These are phyloP conservation scores for Stachybotrys elegans DNA, from an alignment of 2,329 filamentous ascomycete species.

Conservation along the genomic window DNA sequence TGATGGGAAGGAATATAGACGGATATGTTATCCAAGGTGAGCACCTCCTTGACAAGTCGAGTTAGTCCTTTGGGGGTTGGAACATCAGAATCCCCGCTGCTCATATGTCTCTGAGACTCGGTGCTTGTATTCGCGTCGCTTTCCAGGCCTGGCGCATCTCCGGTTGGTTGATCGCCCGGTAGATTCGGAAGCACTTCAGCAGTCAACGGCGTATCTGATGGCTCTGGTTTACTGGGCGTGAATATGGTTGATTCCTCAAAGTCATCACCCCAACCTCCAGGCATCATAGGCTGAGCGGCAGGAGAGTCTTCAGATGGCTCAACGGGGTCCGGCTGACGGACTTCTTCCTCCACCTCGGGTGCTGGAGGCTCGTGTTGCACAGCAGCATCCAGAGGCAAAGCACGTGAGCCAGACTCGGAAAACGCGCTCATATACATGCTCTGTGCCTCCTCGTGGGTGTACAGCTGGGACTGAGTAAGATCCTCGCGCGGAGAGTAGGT, in stretches of 20 bases:
- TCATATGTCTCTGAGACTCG: too few relatives aligned
- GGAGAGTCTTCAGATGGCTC: constrained; percentile 1
- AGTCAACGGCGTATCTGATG: too few relatives aligned
- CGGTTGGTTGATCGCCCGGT: too few relatives aligned
- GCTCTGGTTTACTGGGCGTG: too few relatives aligned
- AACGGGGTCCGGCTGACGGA: constrained; percentile 1
- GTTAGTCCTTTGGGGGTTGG: constrained; percentile 49
- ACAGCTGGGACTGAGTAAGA: constrained; percentile 61
- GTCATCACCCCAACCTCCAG: constrained; percentile 46
- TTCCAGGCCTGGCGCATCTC: too few relatives aligned
- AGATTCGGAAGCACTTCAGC: too few relatives aligned
- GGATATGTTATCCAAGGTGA: constrained; percentile 45
- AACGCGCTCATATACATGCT: constrained; percentile 83
- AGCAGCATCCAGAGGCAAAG: constrained; percentile 9
- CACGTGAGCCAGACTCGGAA: constrained; percentile 34
- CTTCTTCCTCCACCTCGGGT: not conserved
- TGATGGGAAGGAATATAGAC: constrained; percentile 50
- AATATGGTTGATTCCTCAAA: constrained; percentile 14
- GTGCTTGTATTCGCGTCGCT: too few relatives aligned
- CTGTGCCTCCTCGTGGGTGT: constrained; percentile 74
- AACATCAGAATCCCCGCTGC: too few relatives aligned
- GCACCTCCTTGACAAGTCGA: constrained; percentile 50
- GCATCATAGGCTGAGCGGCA: constrained; percentile 30
- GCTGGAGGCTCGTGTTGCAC: not conserved
- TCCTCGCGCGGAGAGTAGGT: constrained; percentile 33